These are phyloP conservation scores for Pseudogymnoascus sp. DNA, from an alignment of 2,329 filamentous ascomycete species.

Conservation along the genomic window DNA sequence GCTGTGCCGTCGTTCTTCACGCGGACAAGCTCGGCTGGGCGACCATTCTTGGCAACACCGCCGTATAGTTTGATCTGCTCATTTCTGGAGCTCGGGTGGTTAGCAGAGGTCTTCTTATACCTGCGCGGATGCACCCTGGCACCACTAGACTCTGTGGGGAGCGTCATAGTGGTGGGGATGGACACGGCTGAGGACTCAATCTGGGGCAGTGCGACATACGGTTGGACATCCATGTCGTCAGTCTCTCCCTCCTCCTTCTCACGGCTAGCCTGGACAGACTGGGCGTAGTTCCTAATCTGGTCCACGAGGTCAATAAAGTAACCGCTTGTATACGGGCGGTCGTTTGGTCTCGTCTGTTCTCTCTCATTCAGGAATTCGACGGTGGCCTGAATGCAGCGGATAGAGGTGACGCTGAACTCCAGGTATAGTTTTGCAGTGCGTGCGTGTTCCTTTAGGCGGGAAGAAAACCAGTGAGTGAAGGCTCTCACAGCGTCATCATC, in stretches of 20 bases:
- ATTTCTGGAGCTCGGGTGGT: conserved; percentile 35
- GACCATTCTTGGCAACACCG: conserved; percentile 72
- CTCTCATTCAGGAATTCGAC: conserved; percentile 78
- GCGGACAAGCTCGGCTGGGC: conserved; percentile 75
- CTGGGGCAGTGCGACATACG: conserved; percentile 36
- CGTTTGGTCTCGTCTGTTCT: conserved; percentile 75
- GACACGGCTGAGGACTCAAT: neutral
- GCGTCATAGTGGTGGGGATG: neutral
- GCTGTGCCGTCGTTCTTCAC: conserved; percentile 72
- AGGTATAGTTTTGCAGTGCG: conserved; percentile 65
- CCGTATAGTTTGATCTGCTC: conserved; percentile 76
- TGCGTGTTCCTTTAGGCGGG: conserved; percentile 62
- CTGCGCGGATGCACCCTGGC: neutral
- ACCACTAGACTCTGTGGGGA: neutral
- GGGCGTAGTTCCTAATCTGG: conserved; percentile 84
- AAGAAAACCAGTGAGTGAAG: conserved; percentile 62
- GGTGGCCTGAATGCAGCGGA: conserved; percentile 82
- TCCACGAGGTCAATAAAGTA: conserved; percentile 96
- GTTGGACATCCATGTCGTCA: conserved; percentile 50
- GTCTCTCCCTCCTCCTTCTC: conserved; percentile 52
- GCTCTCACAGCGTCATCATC: conserved; percentile 50
- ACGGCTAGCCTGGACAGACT: conserved; percentile 69
- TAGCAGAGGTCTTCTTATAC: conserved; percentile 17
- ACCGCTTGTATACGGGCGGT: conserved; percentile 87
- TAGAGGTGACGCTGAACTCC: conserved; percentile 82